Percentiles rank a stretch among this genome's conserved stretches.
phyloP scores from a whole-genome alignment of 441 rosid genomes.

The Kokia cookei region DNA sequence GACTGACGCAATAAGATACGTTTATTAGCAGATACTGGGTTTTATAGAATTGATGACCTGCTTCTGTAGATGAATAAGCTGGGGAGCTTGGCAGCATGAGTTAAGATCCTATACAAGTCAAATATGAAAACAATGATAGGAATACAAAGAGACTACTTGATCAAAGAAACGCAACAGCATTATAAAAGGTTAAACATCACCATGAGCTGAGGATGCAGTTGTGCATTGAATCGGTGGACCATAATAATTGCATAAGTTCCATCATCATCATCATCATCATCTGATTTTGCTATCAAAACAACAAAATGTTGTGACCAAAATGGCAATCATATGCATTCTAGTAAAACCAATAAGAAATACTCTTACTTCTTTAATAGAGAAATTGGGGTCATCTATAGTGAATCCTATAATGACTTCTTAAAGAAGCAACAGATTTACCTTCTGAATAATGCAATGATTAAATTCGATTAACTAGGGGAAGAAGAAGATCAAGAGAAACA shows the following conservation, averaged over 20 bases:
- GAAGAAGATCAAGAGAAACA: background rate
- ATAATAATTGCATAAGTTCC: background rate
- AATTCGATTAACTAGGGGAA: background rate
- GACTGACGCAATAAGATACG: background rate
- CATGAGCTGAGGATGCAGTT: background rate
- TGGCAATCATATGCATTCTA: background rate
- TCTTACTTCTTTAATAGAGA: background rate
- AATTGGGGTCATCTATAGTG: background rate
- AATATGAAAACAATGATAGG: background rate
- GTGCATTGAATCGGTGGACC: background rate
- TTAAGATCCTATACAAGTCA: background rate
- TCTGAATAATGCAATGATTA: background rate
- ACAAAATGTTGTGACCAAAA: background rate
- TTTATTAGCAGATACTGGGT: background rate
- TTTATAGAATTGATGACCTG: background rate
- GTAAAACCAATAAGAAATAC: background rate
- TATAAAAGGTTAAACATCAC: background rate
- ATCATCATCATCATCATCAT: background rate
- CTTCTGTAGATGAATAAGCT: background rate
- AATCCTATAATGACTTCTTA: background rate
- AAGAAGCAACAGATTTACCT: background rate
- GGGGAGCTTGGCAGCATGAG: background rate
- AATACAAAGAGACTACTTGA: background rate
- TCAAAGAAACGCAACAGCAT: background rate
- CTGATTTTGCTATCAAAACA: slow-evolving; percentile 1